These are phyloP conservation scores for Arthroderma sp. DNA, from an alignment of 2,329 filamentous ascomycete species.

Conservation along the genomic window DNA sequence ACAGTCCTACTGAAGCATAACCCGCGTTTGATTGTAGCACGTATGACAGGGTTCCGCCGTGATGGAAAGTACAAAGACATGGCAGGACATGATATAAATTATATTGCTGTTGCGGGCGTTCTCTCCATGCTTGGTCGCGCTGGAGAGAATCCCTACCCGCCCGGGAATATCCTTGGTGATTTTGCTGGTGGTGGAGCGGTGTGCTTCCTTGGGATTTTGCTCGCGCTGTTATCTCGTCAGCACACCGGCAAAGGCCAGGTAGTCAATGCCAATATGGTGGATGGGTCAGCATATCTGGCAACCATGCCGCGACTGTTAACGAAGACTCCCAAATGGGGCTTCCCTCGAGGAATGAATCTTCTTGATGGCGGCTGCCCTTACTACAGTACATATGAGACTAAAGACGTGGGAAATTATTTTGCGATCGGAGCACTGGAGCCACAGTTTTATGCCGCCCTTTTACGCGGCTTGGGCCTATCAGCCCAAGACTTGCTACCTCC, in stretches of 20 bases:
- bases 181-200: constrained; percentile 81
- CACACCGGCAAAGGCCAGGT: constrained; percentile 63
- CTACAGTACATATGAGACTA: constrained; percentile 80
- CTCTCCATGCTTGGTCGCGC: constrained; percentile 61
- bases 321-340: constrained; percentile 50
- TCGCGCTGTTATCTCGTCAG: constrained; percentile 59
- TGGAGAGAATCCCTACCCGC: constrained; percentile 59
- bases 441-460: constrained; percentile 60
- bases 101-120: constrained; percentile 75
- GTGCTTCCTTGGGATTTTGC: constrained; percentile 67
- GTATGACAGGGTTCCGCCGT: constrained; percentile 80
- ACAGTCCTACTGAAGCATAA: constrained; percentile 54
- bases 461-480: constrained; percentile 53
- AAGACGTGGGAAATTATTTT: constrained; percentile 59
- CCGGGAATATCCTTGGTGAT: constrained; percentile 74
- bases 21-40: constrained; percentile 62
- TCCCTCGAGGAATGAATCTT: constrained; percentile 58
- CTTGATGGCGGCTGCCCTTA: constrained; percentile 78
- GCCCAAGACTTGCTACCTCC: constrained; percentile 29
- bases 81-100: constrained; percentile 95
- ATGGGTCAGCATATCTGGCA: constrained; percentile 67
- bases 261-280: constrained; percentile 94
- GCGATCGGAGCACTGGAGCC: constrained; percentile 85
- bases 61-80: constrained; percentile 75
- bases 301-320: constrained; percentile 60